phyloP scores from a whole-genome alignment of 441 rosid genomes.

The Monsonia emarginata region DNA sequence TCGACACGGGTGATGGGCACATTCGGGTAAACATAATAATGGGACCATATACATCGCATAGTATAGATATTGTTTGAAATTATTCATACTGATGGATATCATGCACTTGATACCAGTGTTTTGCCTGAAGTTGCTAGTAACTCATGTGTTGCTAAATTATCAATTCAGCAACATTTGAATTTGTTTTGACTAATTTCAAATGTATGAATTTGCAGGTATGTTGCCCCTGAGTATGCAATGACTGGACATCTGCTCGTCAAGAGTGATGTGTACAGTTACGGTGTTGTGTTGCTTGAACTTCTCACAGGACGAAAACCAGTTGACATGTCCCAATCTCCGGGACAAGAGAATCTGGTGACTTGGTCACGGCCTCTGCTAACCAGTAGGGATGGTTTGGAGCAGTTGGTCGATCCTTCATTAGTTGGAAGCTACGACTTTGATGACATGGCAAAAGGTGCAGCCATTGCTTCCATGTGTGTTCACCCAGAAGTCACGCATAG shows the following conservation, averaged over 20 bases:
- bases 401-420: constrained; percentile 55
- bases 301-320: constrained; percentile 78
- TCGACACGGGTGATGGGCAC: constrained; percentile 99
- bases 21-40: constrained; percentile 47
- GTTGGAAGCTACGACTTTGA: constrained; percentile 58
- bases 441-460: constrained; percentile 78
- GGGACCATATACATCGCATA: not conserved
- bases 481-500: constrained; percentile 89
- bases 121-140: not conserved
- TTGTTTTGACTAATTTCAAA: not conserved
- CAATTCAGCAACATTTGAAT: not conserved
- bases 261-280: constrained; percentile 94
- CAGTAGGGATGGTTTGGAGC: constrained; percentile 60
- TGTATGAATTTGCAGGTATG: constrained; percentile 41
- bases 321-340: constrained; percentile 80
- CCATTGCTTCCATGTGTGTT: constrained; percentile 92
- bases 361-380: constrained; percentile 84
- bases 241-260: constrained; percentile 93
- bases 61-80: not conserved
- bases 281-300: constrained; percentile 93
- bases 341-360: constrained; percentile 84
- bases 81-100: not conserved
- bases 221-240: constrained; percentile 95
- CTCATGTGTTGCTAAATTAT: not conserved
- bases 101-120: not conserved